Conservation (phyloP, 208 protist genomes). For the Zelonia costaricensis region DNA sequence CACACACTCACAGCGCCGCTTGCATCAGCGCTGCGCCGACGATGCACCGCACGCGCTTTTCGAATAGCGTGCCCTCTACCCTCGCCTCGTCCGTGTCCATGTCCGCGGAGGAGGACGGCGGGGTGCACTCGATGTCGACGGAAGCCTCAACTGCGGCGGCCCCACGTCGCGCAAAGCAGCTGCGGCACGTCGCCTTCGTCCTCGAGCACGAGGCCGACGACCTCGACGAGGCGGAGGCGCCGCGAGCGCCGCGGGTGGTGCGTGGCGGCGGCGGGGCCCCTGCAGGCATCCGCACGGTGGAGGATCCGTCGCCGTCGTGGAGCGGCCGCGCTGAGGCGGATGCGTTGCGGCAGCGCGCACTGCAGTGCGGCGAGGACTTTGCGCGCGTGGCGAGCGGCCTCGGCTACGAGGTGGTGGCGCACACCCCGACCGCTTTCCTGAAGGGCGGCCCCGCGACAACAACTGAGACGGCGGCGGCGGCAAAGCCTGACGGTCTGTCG, state of each 20-base stretch:
- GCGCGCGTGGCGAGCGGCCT: conserved; percentile 41
- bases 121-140: too few species aligned
- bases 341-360: conserved; percentile 42
- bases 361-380: conserved; percentile 36
- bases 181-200: conserved; percentile 29
- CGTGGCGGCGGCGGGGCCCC: not conserved
- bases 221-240: conserved; percentile 4
- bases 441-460: conserved; percentile 4
- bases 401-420: conserved; percentile 49
- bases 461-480: not conserved
- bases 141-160: too few species aligned
- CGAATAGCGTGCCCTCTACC: not conserved
- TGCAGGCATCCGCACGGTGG: not conserved
- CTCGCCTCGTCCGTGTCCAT: conserved; percentile 12
- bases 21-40: too few species aligned
- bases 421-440: conserved; percentile 16
- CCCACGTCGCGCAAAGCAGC: not conserved
- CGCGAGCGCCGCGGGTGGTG: not conserved
- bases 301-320: conserved; percentile 14
- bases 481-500: conserved; percentile 4
- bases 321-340: conserved; percentile 27
- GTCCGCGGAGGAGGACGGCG: too few species aligned
- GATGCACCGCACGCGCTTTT: not conserved
- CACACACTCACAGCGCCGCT: too few species aligned
- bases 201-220: conserved; percentile 14